These are phyloP conservation scores for Fraxinus cuspidata DNA, from an alignment of 257 asterid species.

Conservation along the genomic window DNA sequence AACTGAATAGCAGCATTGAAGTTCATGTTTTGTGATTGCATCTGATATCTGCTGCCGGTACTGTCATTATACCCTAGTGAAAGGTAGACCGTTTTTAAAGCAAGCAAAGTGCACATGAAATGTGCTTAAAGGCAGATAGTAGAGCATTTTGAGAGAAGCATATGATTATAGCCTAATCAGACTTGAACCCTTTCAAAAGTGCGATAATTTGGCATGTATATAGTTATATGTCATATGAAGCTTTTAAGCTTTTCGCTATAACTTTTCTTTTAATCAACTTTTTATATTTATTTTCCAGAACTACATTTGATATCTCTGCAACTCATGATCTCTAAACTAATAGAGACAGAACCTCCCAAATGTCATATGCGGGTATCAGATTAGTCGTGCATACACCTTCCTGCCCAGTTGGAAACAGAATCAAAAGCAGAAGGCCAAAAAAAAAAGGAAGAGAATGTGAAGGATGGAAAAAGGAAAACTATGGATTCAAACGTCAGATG, in stretches of 20 bases:
- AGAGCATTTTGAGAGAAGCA: too few species aligned
- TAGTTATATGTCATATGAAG: neutral
- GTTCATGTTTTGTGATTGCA: slow-evolving; percentile 58
- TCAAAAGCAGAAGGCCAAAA: neutral
- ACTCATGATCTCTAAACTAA: neutral
- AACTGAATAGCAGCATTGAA: slow-evolving; percentile 46
- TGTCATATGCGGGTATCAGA: neutral
- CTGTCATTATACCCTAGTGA: slow-evolving; percentile 59
- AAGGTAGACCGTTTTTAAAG: slow-evolving; percentile 14
- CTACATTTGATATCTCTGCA: neutral
- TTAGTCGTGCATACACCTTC: neutral
- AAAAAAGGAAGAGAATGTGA: neutral
- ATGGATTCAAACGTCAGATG: neutral
- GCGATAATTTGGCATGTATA: neutral
- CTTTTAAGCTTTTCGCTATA: neutral
- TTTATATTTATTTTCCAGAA: neutral
- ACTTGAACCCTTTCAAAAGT: neutral
- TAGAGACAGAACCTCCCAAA: neutral
- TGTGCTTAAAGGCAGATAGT: too few species aligned
- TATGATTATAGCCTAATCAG: neutral
- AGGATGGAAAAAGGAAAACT: neutral
- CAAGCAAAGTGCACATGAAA: neutral
- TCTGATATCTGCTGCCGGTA: slow-evolving; percentile 44
- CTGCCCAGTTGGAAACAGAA: neutral
- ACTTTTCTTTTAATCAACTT: neutral